Percentiles rank a stretch among this genome's conserved stretches.
These are phyloP conservation scores for Suillus occidentalis DNA, from an alignment of 768 basidiomycete species.

Conservation along the genomic window DNA sequence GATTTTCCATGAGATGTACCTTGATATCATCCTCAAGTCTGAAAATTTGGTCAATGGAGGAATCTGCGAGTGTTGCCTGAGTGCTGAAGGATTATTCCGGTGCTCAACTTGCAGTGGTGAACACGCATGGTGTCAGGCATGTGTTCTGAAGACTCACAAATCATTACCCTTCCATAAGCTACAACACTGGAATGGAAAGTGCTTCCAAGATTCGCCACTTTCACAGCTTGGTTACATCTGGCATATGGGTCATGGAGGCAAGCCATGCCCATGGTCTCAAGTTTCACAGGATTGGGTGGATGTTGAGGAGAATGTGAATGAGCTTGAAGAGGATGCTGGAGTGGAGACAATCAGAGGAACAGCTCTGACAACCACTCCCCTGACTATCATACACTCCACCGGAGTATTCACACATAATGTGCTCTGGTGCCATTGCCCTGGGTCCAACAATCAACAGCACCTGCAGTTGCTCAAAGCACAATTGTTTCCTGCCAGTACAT, in stretches of 20 bases:
- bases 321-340: too few relatives aligned
- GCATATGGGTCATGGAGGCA: constrained; percentile 23
- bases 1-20: not conserved
- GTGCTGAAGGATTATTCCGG: not conserved
- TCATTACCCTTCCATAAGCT: constrained; percentile 19
- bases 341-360: too few relatives aligned
- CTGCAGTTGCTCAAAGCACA: not conserved
- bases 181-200: constrained; percentile 20
- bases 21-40: not conserved
- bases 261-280: constrained; percentile 13
- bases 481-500: too few relatives aligned
- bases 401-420: too few relatives aligned
- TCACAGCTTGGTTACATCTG: constrained; percentile 21
- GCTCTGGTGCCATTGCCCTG: too few relatives aligned
- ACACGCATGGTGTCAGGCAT: constrained; percentile 1
- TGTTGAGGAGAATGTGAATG: too few relatives aligned
- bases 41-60: not conserved
- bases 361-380: too few relatives aligned
- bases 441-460: not conserved
- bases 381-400: too few relatives aligned
- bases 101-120: constrained; percentile 5
- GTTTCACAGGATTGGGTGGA: too few relatives aligned
- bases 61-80: not conserved
- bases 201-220: constrained; percentile 14
- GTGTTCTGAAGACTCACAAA: not conserved